A percentile compares a stretch with the other conserved stretches of the same genome.
These are phyloP conservation scores for Termitomyces sp. DNA, from an alignment of 1,284 basidiomycete species.

Conservation along the genomic window DNA sequence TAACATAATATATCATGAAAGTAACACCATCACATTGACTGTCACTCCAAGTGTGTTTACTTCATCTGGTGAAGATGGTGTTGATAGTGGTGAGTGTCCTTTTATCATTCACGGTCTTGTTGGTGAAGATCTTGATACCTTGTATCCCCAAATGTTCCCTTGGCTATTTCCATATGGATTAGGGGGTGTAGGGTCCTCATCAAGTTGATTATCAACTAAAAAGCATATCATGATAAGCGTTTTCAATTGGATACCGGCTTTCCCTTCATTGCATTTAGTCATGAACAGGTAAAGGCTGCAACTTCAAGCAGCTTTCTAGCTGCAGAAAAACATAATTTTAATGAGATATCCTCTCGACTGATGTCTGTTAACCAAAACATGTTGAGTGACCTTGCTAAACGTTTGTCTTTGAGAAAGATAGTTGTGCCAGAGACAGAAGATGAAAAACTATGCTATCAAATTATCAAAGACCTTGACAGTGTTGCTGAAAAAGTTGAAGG, in stretches of 20 bases:
- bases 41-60: too few relatives aligned
- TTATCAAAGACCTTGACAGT: constrained; percentile 32
- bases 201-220: neutral
- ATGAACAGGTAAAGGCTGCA: constrained; percentile 31
- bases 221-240: constrained; percentile 29
- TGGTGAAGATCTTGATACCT: constrained; percentile 10
- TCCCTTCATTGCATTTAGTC: constrained; percentile 36
- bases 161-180: neutral
- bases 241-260: constrained; percentile 35
- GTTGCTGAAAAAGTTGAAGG: constrained; percentile 29
- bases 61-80: constrained; percentile 15
- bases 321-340: constrained; percentile 23
- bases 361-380: constrained; percentile 22
- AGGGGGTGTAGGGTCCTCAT: neutral
- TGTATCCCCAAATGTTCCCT: constrained; percentile 24
- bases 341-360: constrained; percentile 23
- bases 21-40: too few relatives aligned
- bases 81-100: constrained; percentile 29
- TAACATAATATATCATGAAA: too few relatives aligned
- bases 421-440: constrained; percentile 25
- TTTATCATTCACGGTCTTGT: constrained; percentile 30
- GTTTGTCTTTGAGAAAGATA: constrained; percentile 21
- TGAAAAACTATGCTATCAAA: constrained; percentile 32
- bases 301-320: constrained; percentile 27
- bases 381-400: constrained; percentile 20